Conservation (phyloP, 75 land plant genomes). For the Ceratopteris richardii region DNA sequence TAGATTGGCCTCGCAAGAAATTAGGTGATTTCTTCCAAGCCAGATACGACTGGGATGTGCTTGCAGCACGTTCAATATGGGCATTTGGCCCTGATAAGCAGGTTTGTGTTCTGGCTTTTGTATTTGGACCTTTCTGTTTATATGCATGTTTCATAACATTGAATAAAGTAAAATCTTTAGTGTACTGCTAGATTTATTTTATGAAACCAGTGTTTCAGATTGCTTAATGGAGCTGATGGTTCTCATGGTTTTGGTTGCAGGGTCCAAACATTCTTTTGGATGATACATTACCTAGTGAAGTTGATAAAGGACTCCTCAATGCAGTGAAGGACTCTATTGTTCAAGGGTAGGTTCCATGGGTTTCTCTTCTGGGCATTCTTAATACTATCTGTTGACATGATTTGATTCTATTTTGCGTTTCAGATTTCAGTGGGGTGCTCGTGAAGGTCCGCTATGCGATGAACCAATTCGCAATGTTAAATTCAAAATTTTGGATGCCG, state of each 20-base stretch:
- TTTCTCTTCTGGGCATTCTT: background rate
- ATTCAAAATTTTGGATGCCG: conserved; percentile 95
- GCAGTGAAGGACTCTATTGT: conserved; percentile 97
- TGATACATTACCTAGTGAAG: conserved; percentile 92
- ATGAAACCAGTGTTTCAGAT: no score
- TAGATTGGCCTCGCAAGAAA: conserved; percentile 76
- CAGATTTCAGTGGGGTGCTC: conserved; percentile 99
- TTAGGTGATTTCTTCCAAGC: conserved; percentile 82
- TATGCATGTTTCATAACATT: no score
- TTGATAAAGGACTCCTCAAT: conserved; percentile 77
- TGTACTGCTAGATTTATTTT: no score
- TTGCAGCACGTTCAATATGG: conserved; percentile 97
- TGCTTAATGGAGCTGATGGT: no score
- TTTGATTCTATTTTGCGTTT: background rate
- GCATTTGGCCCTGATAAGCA: conserved; percentile 99
- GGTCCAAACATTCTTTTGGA: conserved; percentile 95
- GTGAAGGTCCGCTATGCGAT: conserved; percentile 99
- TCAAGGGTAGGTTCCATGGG: conserved; percentile 64
- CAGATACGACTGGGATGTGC: conserved; percentile 94
- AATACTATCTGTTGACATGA: background rate
- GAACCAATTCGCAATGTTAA: conserved; percentile 99
- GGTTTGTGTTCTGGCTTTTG: conserved; percentile 23
- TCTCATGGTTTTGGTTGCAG: conserved; percentile 24
- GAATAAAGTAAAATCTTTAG: no score
- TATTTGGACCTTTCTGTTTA: no score